Conservation (phyloP, 2,329 filamentous ascomycete species). For the Monosporascus cannonballus region DNA sequence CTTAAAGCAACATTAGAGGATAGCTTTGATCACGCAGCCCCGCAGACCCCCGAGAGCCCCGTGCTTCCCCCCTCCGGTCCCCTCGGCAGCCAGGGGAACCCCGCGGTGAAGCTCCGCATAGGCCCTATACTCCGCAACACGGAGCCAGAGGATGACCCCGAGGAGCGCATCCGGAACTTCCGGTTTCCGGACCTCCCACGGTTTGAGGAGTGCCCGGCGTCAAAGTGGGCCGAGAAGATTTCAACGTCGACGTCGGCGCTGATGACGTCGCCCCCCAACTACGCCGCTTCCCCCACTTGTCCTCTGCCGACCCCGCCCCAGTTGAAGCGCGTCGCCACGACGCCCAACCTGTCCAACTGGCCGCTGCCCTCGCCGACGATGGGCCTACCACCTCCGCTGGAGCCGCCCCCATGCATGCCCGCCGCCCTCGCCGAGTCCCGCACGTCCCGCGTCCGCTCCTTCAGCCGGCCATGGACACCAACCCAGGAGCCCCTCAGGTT, state of each 20-base stretch:
- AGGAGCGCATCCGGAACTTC: background rate
- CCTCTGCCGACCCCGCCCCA: background rate
- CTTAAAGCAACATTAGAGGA: no score
- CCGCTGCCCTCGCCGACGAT: conserved; percentile 10
- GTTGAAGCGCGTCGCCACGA: conserved; percentile 9
- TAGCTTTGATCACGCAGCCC: background rate
- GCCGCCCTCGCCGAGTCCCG: conserved; percentile 17
- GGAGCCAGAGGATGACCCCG: background rate
- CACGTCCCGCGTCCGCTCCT: conserved; percentile 13
- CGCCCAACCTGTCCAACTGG: conserved; percentile 11
- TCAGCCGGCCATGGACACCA: conserved; percentile 15
- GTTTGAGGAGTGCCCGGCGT: background rate
- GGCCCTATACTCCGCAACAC: background rate
- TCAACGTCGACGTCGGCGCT: background rate
- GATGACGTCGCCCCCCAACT: background rate
- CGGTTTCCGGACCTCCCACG: background rate
- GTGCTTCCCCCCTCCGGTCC: conserved; percentile 21
- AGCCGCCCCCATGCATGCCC: conserved; percentile 9
- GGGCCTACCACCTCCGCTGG: conserved; percentile 8
- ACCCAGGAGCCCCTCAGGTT: conserved; percentile 5
- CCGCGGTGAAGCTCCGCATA: background rate
- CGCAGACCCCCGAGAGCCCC: conserved; percentile 16
- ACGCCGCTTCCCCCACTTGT: background rate
- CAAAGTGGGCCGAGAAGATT: background rate
- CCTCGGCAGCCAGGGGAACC: conserved; percentile 14